A percentile compares a stretch with the other conserved stretches of the same genome.
Conservation (phyloP, 768 basidiomycete species). For the Mycena galopus region DNA sequence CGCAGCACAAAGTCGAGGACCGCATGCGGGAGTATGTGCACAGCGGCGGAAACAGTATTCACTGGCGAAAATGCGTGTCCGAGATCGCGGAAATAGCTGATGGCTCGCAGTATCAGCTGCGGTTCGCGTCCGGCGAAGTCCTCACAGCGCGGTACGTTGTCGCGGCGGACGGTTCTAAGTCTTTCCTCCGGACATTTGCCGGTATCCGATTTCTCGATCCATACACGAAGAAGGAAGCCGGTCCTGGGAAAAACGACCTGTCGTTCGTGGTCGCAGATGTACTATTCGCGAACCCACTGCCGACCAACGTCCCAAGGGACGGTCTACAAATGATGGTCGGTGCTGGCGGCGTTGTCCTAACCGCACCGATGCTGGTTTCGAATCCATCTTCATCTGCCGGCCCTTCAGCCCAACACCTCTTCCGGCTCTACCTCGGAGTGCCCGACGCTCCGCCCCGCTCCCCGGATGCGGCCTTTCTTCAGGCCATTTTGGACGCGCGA, state of each 20-base stretch:
- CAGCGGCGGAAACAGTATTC: conserved; percentile 44
- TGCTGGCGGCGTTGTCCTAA: conserved; percentile 16
- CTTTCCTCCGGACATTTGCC: conserved; percentile 46
- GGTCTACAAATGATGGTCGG: conserved; percentile 22
- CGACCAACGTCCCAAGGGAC: conserved; percentile 14
- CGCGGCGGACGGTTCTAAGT: conserved; percentile 57
- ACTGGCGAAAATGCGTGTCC: conserved; percentile 49
- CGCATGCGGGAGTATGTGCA: conserved; percentile 47
- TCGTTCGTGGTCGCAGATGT: conserved; percentile 27
- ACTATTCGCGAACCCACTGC: neutral
- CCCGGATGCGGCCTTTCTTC: conserved; percentile 24
- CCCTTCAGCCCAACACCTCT: neutral
- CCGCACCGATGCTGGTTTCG: conserved; percentile 6
- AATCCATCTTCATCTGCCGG: neutral
- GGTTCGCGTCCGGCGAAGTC: conserved; percentile 54
- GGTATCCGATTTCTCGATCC: conserved; percentile 16
- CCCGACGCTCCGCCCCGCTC: conserved; percentile 24
- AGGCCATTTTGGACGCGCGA: conserved; percentile 24
- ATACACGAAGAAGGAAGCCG: conserved; percentile 18
- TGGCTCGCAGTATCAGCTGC: conserved; percentile 44
- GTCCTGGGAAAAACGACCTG: conserved; percentile 12
- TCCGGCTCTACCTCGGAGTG: conserved; percentile 28
- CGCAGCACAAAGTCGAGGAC: conserved; percentile 56
- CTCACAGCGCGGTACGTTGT: conserved; percentile 56
- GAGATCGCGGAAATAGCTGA: conserved; percentile 42